These are phyloP conservation scores for Solanum hybrid DNA, from an alignment of 305 asterid species.

Conservation along the genomic window DNA sequence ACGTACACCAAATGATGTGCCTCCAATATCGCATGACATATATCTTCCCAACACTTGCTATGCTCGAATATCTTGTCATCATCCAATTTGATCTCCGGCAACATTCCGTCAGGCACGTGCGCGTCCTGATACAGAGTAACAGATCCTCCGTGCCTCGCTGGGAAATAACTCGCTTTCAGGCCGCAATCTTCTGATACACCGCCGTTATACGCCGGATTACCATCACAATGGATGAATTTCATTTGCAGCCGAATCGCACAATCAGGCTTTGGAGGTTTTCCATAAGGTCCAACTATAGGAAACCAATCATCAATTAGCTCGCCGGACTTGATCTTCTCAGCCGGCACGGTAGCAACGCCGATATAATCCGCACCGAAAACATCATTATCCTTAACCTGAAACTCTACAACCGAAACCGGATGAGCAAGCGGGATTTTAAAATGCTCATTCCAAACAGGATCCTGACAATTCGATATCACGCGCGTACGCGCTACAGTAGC, in stretches of 20 bases:
- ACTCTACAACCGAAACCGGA: conserved; percentile 71
- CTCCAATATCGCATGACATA: conserved; percentile 71
- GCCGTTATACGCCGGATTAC: conserved; percentile 20
- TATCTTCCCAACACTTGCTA: conserved; percentile 83
- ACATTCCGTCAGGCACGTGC: conserved; percentile 54
- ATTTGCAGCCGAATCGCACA: conserved; percentile 50
- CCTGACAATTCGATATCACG: conserved; percentile 70
- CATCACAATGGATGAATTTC: conserved; percentile 38
- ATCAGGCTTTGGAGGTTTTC: conserved; percentile 62
- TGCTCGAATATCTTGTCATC: conserved; percentile 33
- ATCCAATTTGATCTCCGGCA: conserved; percentile 56
- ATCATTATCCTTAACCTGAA: conserved; percentile 90
- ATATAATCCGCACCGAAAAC: conserved; percentile 85
- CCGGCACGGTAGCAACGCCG: conserved; percentile 60
- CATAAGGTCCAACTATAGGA: conserved; percentile 48
- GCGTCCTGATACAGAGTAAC: conserved; percentile 89
- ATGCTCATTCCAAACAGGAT: conserved; percentile 78
- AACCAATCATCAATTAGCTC: conserved; percentile 76
- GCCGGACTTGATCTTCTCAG: conserved; percentile 45
- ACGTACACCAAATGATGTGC: conserved; percentile 79
- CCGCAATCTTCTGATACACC: conserved; percentile 40
- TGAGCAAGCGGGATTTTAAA: conserved; percentile 79
- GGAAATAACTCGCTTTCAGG: conserved; percentile 66
- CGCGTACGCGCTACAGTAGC: conserved; percentile 88
- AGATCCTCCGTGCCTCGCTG: conserved; percentile 64